Evolutionary conservation across 805 yeast species (phyloP), one percentile per base, ranked within the genome.

Genomic region (Sugiyamaella marilandica): DNA sequence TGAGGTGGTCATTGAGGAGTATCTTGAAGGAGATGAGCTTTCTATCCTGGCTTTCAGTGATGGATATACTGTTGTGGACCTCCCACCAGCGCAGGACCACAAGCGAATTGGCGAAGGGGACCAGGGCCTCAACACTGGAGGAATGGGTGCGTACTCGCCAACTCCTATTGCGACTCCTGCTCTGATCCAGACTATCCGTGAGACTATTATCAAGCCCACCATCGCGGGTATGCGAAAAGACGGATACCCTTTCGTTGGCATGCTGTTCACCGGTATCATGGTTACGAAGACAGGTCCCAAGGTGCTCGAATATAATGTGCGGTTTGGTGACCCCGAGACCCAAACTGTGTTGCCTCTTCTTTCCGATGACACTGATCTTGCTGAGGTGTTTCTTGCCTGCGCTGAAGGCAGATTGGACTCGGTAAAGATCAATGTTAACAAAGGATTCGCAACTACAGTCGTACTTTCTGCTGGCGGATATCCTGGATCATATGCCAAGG

Each of bases 81-180:
- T 94, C 54, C 99, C 99, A 41, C 87, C 98, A 44, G 97, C 98
- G 26, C 99, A 94, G 74, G 99, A 94, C 68, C 99, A 94, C 74
- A 94, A 94, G 75, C 84, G 99, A 70, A 79, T 86, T 61, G 95
- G 95, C 52, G 88, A 95, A 64, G 91, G 91, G 55, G 99, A 94
- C 69, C 75, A 82, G 37, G 99, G 99, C 24, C 78, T 92, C 57
- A 94, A 94, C 74, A 94, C 99, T 36, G 99, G 99, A 61, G 99
- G 99, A 58, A 94, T 94, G 99, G 99, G 99, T 59, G 96, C 98
- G 7, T 94, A 94, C 66, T 94, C 98, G 7, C 99, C 99, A 32
- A 95, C 98, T 10, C 99, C 99, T 52, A 77, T 89, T 57, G 98
- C 95, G 16, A 88, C 97, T 16, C 83, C 88, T 1, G 76, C 78